Percentiles rank a stretch among this genome's conserved stretches.
phyloP scores from a whole-genome alignment of 2,329 filamentous ascomycete species.

The Lasiodiplodia theobromae region DNA sequence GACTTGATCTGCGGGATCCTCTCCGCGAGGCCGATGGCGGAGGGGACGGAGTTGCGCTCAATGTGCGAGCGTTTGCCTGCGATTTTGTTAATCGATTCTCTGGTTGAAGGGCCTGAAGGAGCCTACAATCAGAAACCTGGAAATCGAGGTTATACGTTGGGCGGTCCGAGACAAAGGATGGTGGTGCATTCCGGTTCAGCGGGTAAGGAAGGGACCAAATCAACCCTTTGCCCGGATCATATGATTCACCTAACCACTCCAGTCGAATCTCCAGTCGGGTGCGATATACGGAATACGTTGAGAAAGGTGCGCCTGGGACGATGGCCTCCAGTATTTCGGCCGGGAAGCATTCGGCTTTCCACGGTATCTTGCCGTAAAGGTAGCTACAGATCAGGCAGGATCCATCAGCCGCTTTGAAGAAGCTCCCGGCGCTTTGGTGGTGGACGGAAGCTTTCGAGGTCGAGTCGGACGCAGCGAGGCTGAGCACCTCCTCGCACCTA shows the following conservation, averaged over 20 bases:
- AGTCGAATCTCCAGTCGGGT: background rate
- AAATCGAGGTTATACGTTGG: background rate
- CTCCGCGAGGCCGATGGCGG: background rate
- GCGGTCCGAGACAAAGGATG: background rate
- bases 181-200: background rate
- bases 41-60: background rate
- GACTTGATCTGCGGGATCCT: background rate
- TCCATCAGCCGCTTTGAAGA: background rate
- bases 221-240: constrained; percentile 1
- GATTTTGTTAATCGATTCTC: background rate
- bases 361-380: background rate
- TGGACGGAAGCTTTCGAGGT: background rate
- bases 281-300: background rate
- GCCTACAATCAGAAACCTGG: background rate
- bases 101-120: background rate
- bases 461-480: background rate
- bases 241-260: constrained; percentile 7
- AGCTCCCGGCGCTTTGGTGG: background rate
- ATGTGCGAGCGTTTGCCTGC: background rate
- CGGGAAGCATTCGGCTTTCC: constrained; percentile 2
- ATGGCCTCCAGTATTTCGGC: background rate
- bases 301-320: background rate
- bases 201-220: constrained; percentile 1
- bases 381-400: constrained; percentile 5
- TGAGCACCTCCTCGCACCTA: constrained; percentile 6